Base-by-base conservation (phyloP, 495 filamentous ascomycete species). In the Penicillium egyptiacum region DNA sequence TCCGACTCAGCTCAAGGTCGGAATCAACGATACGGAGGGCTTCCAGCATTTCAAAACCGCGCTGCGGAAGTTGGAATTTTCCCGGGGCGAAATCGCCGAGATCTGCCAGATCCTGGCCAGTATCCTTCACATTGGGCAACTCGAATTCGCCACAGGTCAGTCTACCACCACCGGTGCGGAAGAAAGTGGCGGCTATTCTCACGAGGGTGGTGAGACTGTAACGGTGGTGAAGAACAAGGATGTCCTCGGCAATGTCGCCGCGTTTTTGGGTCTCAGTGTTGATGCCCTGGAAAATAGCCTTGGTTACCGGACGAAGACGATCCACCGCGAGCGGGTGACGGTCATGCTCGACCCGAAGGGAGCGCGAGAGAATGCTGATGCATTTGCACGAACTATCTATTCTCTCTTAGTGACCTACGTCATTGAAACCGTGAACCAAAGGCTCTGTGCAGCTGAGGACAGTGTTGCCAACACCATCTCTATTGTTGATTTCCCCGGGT, bases 31-130 rank as follows among this genome's bases (percentile, higher is more conserved):
- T 70, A 77, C 84, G 4, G 93, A 96, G 65, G 93, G 93, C 0
- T 98, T 98, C 73, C 90, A 95, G 68, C 88, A 96, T 50, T 98
- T 98, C 79, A 98, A 98, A 78, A 96, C 89, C 0, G 94, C 94
- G 4, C 75, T 98, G 50, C 77, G 93, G 44, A 97, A 96, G 69
- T 81, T 98, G 37, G 94, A 96, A 69, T 97, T 98, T 61, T 90
- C 92, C 2, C 82, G 91, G 22, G 84, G 86, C 60, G 93, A 97
- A 62, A 96, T 98, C 69, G 94, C 94, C 35, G 92, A 96, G 67
- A 89, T 98, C 55, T 98, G 94, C 69, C 93, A 98, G 72, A 84
- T 97, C 41, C 72, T 98, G 22, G 94, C 94, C 20, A 83, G 82
- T 64, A 95, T 98, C 58, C 80, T 98, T 14, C 94, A 98, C 63